Base-by-base conservation (phyloP, 805 yeast species). In the Candida ponderosae region DNA sequence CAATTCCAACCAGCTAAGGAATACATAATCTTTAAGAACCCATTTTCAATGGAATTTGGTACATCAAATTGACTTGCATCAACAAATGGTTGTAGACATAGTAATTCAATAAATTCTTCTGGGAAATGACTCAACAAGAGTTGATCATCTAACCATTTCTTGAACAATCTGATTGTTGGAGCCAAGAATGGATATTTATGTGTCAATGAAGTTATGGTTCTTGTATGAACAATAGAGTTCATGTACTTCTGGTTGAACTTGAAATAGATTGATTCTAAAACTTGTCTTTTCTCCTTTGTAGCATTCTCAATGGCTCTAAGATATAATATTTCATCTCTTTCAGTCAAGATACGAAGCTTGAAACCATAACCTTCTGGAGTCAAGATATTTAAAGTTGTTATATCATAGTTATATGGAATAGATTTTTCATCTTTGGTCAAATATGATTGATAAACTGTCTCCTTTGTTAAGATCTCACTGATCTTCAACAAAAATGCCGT, bases 341-440 rank as follows among this genome's bases (percentile, higher is more conserved):
- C 96, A 0, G 94, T 81, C 31, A 80, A 62, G 2, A 89, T 78
- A 39, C 93, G 71, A 31, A 87, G 59, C 45, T 72, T 72, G 69
- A 88, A 90, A 1, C 94, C 96, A 57, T 64, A 90, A 2, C 98
- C 98, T 42, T 83, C 93, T 2, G 96, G 95, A 0, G 95, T 75
- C 41, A 86, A 67, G 17, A 93, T 65, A 36, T 80, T 74, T 41
- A 86, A 60, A 4, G 74, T 62, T 1, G 75, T 65, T 21, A 82
- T 65, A 42, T 75, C 72, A 31, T 68, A 61, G 51, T 80, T 80
- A 54, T 73, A 78, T 5, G 90, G 89, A 43, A 83, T 66, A 2
- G 77, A 62, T 5, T 61, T 61, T 43, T 69, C 66, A 53, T 89
- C 96, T 36, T 75, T 70, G 3, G 82, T 75, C 26, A 89, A 63